These are phyloP conservation scores for Coelastrella sp. DNA, from an alignment of 139 green algal genomes.

Conservation along the genomic window DNA sequence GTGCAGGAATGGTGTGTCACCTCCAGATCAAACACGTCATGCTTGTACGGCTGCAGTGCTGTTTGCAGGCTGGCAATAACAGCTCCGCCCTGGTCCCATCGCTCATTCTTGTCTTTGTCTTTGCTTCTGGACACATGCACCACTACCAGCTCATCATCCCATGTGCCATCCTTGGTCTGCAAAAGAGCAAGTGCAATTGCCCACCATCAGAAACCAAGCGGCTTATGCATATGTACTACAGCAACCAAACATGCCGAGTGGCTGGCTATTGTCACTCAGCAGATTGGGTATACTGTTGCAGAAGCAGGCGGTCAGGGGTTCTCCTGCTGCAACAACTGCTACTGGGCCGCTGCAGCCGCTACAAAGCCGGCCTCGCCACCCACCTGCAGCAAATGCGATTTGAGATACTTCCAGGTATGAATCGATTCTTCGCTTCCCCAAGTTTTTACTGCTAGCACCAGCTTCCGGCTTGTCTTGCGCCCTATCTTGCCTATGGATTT, in stretches of 20 bases:
- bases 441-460: constrained; percentile 1
- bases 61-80: constrained; percentile 34
- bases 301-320: neutral
- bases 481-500: neutral
- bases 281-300: neutral
- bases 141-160: constrained; percentile 39
- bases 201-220: neutral
- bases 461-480: constrained; percentile 1
- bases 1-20: neutral
- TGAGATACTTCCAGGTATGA: constrained; percentile 46
- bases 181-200: neutral
- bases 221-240: too few species aligned
- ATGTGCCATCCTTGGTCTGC: constrained; percentile 23
- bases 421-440: constrained; percentile 28
- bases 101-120: constrained; percentile 23
- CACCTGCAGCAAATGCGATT: constrained; percentile 46
- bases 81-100: constrained; percentile 33
- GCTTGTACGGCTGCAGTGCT: constrained; percentile 41
- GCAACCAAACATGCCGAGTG: too few species aligned
- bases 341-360: neutral
- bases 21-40: constrained; percentile 41
- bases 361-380: neutral
- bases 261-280: too few species aligned
- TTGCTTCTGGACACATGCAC: constrained; percentile 32
- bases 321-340: neutral